Evolutionary conservation across 2,329 filamentous ascomycete species (phyloP).

Genomic region (Coniochaeta prunicola): DNA sequence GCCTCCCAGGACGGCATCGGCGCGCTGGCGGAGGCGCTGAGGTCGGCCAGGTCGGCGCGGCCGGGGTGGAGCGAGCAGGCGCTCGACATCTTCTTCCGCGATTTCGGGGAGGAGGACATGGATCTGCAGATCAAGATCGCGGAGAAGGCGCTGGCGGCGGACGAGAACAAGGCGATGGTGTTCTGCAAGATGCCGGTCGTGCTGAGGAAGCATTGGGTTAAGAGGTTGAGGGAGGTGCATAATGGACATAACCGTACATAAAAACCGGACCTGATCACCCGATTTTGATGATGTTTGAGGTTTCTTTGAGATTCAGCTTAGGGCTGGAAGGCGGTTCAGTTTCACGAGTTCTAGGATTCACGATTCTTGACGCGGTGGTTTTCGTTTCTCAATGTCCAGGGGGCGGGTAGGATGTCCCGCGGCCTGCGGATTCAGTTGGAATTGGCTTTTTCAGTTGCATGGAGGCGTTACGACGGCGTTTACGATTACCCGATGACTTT

Average conservation of each 20-base stretch:
- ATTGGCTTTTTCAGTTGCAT: not conserved
- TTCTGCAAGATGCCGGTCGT: slow-evolving; percentile 53
- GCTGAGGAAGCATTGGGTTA: slow-evolving; percentile 50
- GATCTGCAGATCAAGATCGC: slow-evolving; percentile 54
- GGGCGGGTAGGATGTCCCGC: not conserved
- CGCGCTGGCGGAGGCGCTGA: slow-evolving; percentile 32
- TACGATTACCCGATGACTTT: not conserved
- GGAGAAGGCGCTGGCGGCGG: slow-evolving; percentile 45
- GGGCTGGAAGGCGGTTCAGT: not conserved
- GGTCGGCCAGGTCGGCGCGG: slow-evolving; percentile 22
- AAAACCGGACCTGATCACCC: not conserved
- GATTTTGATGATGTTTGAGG: not conserved
- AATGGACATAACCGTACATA: slow-evolving; percentile 20
- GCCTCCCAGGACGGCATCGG: slow-evolving; percentile 13
- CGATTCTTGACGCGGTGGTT: not conserved
- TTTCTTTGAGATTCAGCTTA: not conserved
- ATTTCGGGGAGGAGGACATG: slow-evolving; percentile 49
- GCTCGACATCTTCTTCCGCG: slow-evolving; percentile 51
- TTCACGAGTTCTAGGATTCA: not conserved
- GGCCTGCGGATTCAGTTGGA: not conserved
- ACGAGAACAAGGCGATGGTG: slow-evolving; percentile 53
- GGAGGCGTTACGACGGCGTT: not conserved
- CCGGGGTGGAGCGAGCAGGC: slow-evolving; percentile 50
- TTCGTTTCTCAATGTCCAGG: not conserved
- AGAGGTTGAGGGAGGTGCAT: slow-evolving; percentile 38